phyloP scores from a whole-genome alignment of 1,139 yeast species.

The Eremothecium cymbalariae region DNA sequence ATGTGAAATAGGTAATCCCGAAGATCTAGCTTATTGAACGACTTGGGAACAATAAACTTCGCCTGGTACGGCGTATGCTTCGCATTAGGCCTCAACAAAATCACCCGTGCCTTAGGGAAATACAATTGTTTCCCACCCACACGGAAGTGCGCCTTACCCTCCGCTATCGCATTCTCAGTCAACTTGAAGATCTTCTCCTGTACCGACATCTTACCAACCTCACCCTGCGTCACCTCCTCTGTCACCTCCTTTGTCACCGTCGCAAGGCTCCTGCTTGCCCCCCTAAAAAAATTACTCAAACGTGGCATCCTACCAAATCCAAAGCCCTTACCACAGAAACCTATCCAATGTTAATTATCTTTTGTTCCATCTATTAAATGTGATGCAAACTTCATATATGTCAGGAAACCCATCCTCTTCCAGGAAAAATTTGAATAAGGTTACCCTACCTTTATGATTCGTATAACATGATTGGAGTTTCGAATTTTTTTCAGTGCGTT shows the following conservation, averaged over 20 bases:
- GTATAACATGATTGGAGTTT: too few relatives aligned
- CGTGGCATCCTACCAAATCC: conserved; percentile 10
- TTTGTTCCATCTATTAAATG: too few relatives aligned
- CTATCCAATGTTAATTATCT: too few relatives aligned
- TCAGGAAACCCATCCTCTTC: too few relatives aligned
- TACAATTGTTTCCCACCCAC: conserved; percentile 66
- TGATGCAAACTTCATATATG: too few relatives aligned
- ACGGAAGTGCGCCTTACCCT: conserved; percentile 68
- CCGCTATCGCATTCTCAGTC: conserved; percentile 49
- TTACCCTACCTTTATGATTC: too few relatives aligned
- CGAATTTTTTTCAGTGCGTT: too few relatives aligned
- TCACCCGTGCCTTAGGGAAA: conserved; percentile 77
- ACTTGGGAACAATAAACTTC: conserved; percentile 82
- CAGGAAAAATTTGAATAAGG: too few relatives aligned
- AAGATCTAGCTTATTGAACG: conserved; percentile 82
- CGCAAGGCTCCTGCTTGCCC: conserved; percentile 17
- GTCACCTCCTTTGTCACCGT: conserved; percentile 14
- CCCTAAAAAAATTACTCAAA: conserved; percentile 6
- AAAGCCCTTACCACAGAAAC: too few relatives aligned
- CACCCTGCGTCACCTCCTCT: not conserved
- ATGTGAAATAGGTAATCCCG: conserved; percentile 85
- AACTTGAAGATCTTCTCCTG: conserved; percentile 30
- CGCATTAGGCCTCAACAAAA: conserved; percentile 79
- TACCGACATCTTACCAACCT: conserved; percentile 12
- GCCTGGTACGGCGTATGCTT: conserved; percentile 95